A percentile compares a stretch with the other conserved stretches of the same genome.
These are phyloP conservation scores for Penicillium janthinellum DNA, from an alignment of 2,329 filamentous ascomycete species.

Conservation along the genomic window DNA sequence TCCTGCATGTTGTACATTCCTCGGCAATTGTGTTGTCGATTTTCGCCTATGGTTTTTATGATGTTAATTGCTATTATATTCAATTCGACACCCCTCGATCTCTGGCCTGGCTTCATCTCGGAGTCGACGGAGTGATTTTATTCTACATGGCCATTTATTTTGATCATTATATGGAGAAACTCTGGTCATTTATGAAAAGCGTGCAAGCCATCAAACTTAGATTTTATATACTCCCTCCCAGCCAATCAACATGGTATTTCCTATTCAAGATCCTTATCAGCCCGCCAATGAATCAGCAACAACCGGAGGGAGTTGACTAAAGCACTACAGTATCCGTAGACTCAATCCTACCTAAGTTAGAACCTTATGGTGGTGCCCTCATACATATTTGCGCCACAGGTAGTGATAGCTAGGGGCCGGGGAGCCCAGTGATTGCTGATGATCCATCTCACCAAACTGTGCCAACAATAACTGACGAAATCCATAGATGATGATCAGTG, in stretches of 20 bases:
- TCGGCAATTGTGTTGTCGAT: not conserved
- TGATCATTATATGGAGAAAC: not conserved
- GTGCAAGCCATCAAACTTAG: not conserved
- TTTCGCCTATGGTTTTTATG: not conserved
- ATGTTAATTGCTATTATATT: slow-evolving; percentile 5
- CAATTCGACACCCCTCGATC: not conserved
- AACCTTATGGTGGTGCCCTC: no score
- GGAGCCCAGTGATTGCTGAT: no score
- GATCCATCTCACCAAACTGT: no score
- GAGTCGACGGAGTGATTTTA: slow-evolving; percentile 1
- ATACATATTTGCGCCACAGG: no score
- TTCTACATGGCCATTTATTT: slow-evolving; percentile 1
- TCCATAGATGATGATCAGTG: no score
- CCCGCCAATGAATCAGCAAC: no score
- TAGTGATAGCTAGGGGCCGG: no score
- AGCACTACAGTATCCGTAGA: no score
- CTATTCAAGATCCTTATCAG: not conserved
- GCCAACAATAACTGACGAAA: no score
- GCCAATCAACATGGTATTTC: not conserved
- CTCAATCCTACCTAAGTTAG: no score
- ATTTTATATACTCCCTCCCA: not conserved
- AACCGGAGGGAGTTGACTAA: no score
- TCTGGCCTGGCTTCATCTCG: not conserved
- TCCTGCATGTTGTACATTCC: not conserved
- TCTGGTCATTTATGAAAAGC: not conserved